Evolutionary conservation across 116 monocot genomes (phyloP).

Genomic region (Phalaenopsis hybrid): DNA sequence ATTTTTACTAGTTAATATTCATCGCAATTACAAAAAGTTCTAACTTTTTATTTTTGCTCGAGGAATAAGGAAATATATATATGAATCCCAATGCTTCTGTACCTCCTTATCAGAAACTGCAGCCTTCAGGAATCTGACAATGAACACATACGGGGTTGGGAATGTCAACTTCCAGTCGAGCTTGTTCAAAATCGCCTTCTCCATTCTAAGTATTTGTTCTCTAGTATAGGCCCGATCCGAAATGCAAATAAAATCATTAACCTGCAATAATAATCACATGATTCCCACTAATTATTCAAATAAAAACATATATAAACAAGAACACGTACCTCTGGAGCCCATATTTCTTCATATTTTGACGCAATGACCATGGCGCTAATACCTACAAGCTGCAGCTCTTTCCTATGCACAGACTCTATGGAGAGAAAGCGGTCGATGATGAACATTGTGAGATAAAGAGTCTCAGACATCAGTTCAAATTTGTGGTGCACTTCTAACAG

Average conservation of each 20-base stretch:
- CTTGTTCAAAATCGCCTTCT: slow-evolving; percentile 72
- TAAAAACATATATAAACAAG: background rate
- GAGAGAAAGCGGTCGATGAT: slow-evolving; percentile 78
- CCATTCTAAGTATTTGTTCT: slow-evolving; percentile 56
- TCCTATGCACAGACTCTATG: slow-evolving; percentile 32
- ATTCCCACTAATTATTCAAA: no score
- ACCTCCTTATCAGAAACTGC: slow-evolving; percentile 52
- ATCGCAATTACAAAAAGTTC: no score
- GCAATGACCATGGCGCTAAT: slow-evolving; percentile 81
- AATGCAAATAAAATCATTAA: slow-evolving; percentile 67
- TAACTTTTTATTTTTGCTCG: no score
- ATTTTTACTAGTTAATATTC: no score
- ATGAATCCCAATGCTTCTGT: background rate
- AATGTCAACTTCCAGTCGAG: slow-evolving; percentile 81
- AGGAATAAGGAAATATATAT: no score
- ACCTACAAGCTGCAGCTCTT: slow-evolving; percentile 85
- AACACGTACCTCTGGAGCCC: slow-evolving; percentile 71
- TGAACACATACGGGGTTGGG: slow-evolving; percentile 84
- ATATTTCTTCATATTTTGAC: slow-evolving; percentile 90
- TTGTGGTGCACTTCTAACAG: slow-evolving; percentile 79
- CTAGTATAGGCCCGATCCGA: slow-evolving; percentile 51
- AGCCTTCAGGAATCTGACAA: slow-evolving; percentile 73
- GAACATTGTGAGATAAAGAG: slow-evolving; percentile 66
- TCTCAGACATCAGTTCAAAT: slow-evolving; percentile 86
- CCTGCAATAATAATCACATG: slow-evolving; percentile 20